Percentiles rank a stretch among this genome's conserved stretches.
Conservation (phyloP, 441 rosid species). For the Erodium texanum region DNA sequence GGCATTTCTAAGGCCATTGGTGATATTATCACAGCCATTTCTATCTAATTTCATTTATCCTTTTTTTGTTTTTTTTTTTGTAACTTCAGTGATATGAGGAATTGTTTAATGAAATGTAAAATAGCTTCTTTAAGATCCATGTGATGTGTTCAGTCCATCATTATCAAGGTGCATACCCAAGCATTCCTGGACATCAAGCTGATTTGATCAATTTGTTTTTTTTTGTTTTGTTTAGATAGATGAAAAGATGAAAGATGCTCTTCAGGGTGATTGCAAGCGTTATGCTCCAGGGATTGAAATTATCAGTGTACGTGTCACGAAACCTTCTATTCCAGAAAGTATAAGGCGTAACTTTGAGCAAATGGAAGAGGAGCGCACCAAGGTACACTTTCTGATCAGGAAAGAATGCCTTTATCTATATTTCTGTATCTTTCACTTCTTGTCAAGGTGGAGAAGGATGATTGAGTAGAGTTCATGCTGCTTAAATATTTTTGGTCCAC, state of each 20-base stretch:
- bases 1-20: background rate
- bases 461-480: background rate
- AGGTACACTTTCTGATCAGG: slow-evolving; percentile 31
- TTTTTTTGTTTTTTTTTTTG: slow-evolving; percentile 4
- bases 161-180: background rate
- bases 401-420: too few relatives aligned
- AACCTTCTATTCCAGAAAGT: slow-evolving; percentile 70
- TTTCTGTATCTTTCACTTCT: background rate
- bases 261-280: slow-evolving; percentile 78
- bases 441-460: background rate
- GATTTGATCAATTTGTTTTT: background rate
- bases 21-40: background rate
- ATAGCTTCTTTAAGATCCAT: background rate
- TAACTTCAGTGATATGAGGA: slow-evolving; percentile 5
- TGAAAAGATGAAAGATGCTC: slow-evolving; percentile 94
- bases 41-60: background rate
- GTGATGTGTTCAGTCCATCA: background rate
- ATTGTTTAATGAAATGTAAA: background rate
- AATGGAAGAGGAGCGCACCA: slow-evolving; percentile 92
- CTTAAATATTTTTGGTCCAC: slow-evolving; percentile 2
- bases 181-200: background rate
- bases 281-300: slow-evolving; percentile 92
- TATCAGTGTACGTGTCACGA: slow-evolving; percentile 78
- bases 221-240: slow-evolving; percentile 46
- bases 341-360: slow-evolving; percentile 75